Conservation (phyloP, 768 basidiomycete genomes). For the Favolaschia claudopus region DNA sequence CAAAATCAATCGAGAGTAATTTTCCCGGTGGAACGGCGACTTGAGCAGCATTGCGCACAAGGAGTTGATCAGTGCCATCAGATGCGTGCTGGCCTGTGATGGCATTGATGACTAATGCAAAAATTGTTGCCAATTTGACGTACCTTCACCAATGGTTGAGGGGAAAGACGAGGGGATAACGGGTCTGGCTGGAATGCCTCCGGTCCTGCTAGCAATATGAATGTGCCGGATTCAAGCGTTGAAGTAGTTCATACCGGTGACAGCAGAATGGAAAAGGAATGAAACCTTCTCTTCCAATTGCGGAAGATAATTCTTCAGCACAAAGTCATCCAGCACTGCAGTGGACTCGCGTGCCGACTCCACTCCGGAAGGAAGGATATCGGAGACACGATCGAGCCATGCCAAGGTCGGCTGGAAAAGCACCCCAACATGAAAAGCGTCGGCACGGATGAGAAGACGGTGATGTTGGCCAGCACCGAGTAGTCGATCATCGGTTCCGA, state of each 20-base stretch:
- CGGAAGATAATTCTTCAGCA: constrained; percentile 90
- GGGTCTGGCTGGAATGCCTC: constrained; percentile 91
- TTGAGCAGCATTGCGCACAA: constrained; percentile 89
- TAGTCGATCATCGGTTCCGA: constrained; percentile 77
- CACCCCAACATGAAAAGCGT: constrained; percentile 93
- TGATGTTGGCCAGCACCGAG: constrained; percentile 82
- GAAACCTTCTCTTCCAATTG: constrained; percentile 96
- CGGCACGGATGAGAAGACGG: constrained; percentile 83
- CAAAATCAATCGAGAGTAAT: constrained; percentile 92
- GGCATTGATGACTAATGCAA: constrained; percentile 7
- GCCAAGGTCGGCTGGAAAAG: constrained; percentile 94
- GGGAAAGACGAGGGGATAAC: constrained; percentile 65
- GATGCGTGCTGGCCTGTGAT: constrained; percentile 78
- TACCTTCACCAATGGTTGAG: constrained; percentile 84
- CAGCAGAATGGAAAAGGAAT: constrained; percentile 83
- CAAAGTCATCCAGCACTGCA: constrained; percentile 88
- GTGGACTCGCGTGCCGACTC: constrained; percentile 73
- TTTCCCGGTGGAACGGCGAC: constrained; percentile 95
- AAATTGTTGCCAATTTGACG: constrained; percentile 6
- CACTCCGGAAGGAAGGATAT: constrained; percentile 74
- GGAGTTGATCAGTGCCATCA: constrained; percentile 91
- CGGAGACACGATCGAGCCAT: constrained; percentile 78
- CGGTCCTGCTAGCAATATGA: constrained; percentile 43
- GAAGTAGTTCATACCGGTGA: constrained; percentile 65
- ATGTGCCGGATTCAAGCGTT: neutral